Evolutionary conservation across 176 grass and related monocot genomes (phyloP).

Genomic region (Carex pumila): DNA sequence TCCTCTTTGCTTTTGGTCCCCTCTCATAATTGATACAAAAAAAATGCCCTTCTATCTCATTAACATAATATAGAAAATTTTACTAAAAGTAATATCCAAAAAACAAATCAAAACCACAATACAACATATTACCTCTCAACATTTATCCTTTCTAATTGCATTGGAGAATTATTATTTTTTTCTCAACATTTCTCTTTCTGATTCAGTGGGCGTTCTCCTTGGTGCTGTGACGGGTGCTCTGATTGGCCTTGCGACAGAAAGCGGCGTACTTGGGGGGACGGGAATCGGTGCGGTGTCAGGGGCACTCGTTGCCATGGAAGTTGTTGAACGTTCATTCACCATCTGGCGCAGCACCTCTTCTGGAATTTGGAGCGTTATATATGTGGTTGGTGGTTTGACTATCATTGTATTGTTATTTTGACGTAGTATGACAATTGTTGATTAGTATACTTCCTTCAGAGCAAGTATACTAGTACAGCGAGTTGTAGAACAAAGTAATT

Average conservation of each 20-base stretch:
- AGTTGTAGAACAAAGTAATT: background rate
- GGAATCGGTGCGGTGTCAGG: slow-evolving; percentile 80
- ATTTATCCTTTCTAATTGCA: background rate
- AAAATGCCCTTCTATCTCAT: background rate
- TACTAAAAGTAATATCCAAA: background rate
- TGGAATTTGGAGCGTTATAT: slow-evolving; percentile 80
- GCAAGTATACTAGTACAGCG: background rate
- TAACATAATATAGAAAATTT: background rate
- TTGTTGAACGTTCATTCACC: slow-evolving; percentile 66
- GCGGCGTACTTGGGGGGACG: slow-evolving; percentile 74
- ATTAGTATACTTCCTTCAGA: background rate
- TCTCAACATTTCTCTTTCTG: background rate
- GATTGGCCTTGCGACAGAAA: slow-evolving; percentile 82
- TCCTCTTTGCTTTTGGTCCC: background rate
- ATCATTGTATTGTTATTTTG: background rate
- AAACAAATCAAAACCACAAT: background rate
- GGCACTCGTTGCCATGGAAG: slow-evolving; percentile 86
- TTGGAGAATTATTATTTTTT: background rate
- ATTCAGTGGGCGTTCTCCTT: slow-evolving; percentile 59
- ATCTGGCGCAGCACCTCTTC: slow-evolving; percentile 58
- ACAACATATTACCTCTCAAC: background rate
- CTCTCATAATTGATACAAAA: background rate
- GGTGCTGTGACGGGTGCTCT: slow-evolving; percentile 77
- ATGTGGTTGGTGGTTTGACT: slow-evolving; percentile 35
- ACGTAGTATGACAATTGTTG: background rate